Base-by-base conservation (phyloP, 2,329 filamentous ascomycete genomes). In the Botrytis tulipae region DNA sequence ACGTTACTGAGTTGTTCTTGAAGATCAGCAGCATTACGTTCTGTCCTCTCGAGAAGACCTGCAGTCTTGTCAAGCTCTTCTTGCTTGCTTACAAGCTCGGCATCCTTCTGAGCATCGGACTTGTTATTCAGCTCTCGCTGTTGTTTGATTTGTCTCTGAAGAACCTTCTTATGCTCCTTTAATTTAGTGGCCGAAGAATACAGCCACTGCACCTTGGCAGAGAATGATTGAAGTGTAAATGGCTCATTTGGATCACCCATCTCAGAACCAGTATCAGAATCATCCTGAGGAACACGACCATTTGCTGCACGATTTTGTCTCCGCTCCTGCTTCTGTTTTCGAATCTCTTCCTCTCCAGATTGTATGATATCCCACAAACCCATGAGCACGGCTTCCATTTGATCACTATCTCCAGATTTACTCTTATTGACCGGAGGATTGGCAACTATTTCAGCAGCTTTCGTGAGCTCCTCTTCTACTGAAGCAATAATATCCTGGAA, bases 71-170 rank as follows among this genome's bases (percentile, higher is more conserved):
- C 85, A 10, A 92, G 80, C 77, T 91, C 87, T 25, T 87, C 86
- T 71, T 86, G 84, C 78, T 88, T 90, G 66, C 85, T 82, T 37
- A 87, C 84, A n/a, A 93, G 81, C 75, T 92, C 88, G 59, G 87
- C 87, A 77, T 92, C 91, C 79, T 91, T 89, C 75, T 91, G 87
- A 32, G 88, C 86, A 77, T 97, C 94, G 1, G 93, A 94, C 80
- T 95, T 95, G 84, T 87, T 94, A 83, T 97, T 97, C 73, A 98
- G 87, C 80, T 97, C 94, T 74, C 95, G 92, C 83, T 98, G 95
- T 81, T 98, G 95, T 83, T 97, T 95, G 79, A 98, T 95, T 82
- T 98, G 95, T 61, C 94, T 90, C 79, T 95, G 92, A 14, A 98
- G 87, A 35, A 97, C 95, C 67, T 90, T 89, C 81, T 97, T 97